These are phyloP conservation scores for Knufia fluminis DNA, from an alignment of 2,329 filamentous ascomycete genomes.

Conservation along the genomic window DNA sequence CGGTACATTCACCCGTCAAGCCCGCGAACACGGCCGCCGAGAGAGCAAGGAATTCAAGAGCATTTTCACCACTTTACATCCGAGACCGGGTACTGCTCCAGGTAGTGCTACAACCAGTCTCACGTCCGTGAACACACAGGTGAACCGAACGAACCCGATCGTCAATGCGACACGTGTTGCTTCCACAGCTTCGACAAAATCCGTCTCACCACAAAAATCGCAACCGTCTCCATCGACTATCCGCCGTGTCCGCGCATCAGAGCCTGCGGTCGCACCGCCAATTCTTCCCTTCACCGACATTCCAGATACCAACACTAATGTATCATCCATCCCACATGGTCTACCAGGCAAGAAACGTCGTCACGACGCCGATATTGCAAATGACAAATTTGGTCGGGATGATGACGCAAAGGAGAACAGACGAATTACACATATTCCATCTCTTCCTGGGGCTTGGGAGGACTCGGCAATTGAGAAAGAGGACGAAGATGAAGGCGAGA, in stretches of 20 bases:
- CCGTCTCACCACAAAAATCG: slow-evolving; percentile 14
- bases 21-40: slow-evolving; percentile 25
- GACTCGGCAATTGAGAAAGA: slow-evolving; percentile 6
- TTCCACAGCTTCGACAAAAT: neutral
- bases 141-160: slow-evolving; percentile 17
- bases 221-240: slow-evolving; percentile 34
- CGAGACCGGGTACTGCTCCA: slow-evolving; percentile 12
- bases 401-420: slow-evolving; percentile 19
- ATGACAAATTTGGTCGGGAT: slow-evolving; percentile 16
- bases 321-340: slow-evolving; percentile 20
- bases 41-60: slow-evolving; percentile 24
- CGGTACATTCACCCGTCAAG: slow-evolving; percentile 14
- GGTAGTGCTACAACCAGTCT: slow-evolving; percentile 8
- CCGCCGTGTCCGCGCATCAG: slow-evolving; percentile 33
- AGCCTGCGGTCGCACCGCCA: slow-evolving; percentile 8
- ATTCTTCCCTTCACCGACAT: slow-evolving; percentile 21
- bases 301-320: too few relatives aligned
- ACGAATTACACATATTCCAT: slow-evolving; percentile 16
- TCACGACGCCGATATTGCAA: slow-evolving; percentile 18
- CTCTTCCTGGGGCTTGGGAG: slow-evolving; percentile 20
- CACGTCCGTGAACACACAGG: slow-evolving; percentile 17
- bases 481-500: slow-evolving; percentile 20
- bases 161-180: slow-evolving; percentile 14
- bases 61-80: slow-evolving; percentile 24
- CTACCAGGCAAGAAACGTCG: slow-evolving; percentile 28